Base-by-base conservation (phyloP, 1,284 basidiomycete genomes). In the Cystobasidium sp. region DNA sequence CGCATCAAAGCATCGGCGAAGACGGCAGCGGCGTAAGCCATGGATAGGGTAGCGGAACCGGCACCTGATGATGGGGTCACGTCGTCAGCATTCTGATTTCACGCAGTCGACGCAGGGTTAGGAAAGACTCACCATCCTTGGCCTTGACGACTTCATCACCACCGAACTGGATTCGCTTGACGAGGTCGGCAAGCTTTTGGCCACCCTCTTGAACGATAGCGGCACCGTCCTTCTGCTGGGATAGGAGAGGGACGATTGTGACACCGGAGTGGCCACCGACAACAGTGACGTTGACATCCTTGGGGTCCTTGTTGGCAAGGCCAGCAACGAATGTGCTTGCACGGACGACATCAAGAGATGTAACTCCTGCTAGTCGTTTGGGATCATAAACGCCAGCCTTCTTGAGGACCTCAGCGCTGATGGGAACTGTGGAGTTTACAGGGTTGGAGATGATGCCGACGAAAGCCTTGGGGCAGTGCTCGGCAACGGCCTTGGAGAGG, bases 221-320 rank as follows among this genome's bases (percentile, higher is more conserved):
- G 90, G 69, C 75, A 75, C 79, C 80, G 20, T 77, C 79, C 8
- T 83, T 78, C 59, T 87, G 86, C 85, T 98, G 96, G 56, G 92
- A 93, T 80, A 99, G 89, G 63, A 99, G 87, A 55, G 96, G 96
- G 31, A 99, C 91, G 82, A 99, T 99, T 76, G 96, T 99, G 61
- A 91, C 87, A 79, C 97, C 96, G 58, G 91, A 93, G 89, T 99
- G 96, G 59, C 97, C 96, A 81, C 97, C 96, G 75, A 98, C 86
- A 78, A 98, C 95, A 75, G 94, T 91, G 77, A 98, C 88, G 63
- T 86, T 84, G 76, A 89, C 88, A 76, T 93, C 83, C 77, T 80
- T 72, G 49, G 86, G 88, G 46, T 87, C 83, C 75, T 90, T 88
- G 78, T 89, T 88, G 72, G 88, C 85, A 81, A 97, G 85, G 75